phyloP scores from a whole-genome alignment of 208 protist genomes.

The Naegleria fowleri region DNA sequence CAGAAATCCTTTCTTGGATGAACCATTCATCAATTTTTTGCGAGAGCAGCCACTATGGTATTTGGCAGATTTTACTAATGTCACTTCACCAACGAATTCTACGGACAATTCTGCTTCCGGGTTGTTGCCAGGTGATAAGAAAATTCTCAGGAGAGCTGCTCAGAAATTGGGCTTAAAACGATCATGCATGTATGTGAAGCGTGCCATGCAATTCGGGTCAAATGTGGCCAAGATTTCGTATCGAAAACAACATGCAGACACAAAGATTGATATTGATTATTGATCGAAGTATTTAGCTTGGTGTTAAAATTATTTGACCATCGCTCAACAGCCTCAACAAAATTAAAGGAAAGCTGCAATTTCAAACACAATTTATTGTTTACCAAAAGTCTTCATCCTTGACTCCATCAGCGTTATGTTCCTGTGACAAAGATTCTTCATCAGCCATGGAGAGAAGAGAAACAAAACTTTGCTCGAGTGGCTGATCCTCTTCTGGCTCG shows the following conservation, averaged over 20 bases:
- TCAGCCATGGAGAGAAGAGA: neutral
- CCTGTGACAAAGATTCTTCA: neutral
- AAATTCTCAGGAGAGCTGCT: slow-evolving; percentile 68
- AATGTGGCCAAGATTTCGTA: slow-evolving; percentile 68
- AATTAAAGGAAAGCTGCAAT: too few species aligned
- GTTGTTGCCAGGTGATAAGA: slow-evolving; percentile 78
- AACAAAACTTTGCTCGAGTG: neutral
- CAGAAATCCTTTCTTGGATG: slow-evolving; percentile 85
- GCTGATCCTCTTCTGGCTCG: neutral
- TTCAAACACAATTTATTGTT: neutral
- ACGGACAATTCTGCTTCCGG: slow-evolving; percentile 33
- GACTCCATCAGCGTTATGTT: neutral
- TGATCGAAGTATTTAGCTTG: too few species aligned
- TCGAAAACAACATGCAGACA: slow-evolving; percentile 8
- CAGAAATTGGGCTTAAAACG: slow-evolving; percentile 64
- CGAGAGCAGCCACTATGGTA: slow-evolving; percentile 50
- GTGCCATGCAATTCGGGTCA: slow-evolving; percentile 93
- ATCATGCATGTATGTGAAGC: slow-evolving; percentile 76
- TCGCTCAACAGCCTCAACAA: too few species aligned
- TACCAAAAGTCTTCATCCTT: neutral
- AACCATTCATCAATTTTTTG: slow-evolving; percentile 70
- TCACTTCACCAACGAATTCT: neutral
- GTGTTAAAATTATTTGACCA: too few species aligned
- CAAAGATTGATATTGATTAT: neutral
- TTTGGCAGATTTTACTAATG: neutral